phyloP scores from a whole-genome alignment of 192 early-diverging fungal genomes.

The Coemansia sp. region DNA sequence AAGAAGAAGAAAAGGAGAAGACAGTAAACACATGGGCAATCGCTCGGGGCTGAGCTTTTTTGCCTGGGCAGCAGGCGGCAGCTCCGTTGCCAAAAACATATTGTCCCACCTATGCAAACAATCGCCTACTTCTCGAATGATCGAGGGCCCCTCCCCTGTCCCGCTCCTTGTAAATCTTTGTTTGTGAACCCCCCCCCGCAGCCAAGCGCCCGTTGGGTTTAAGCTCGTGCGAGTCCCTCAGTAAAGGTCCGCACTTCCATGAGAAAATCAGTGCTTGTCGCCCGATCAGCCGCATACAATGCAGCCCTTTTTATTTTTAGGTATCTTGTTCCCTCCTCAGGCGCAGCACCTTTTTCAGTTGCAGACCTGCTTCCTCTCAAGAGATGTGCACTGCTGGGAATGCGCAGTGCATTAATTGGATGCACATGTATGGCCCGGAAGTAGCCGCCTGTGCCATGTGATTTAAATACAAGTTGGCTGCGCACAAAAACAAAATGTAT shows the following conservation, averaged over 20 bases:
- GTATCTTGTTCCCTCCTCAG: not conserved
- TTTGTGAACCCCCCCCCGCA: not conserved
- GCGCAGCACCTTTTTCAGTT: not conserved
- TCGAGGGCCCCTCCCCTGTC: not conserved
- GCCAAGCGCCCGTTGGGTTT: not conserved
- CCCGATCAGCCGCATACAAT: slow-evolving; percentile 6
- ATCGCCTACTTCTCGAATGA: not conserved
- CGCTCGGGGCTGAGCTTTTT: not conserved
- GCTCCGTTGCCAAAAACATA: not conserved
- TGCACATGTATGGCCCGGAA: not conserved
- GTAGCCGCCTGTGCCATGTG: not conserved
- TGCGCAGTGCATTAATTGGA: not conserved
- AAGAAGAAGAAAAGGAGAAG: not conserved
- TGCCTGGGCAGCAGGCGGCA: not conserved
- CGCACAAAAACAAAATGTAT: not conserved
- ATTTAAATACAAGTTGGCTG: not conserved
- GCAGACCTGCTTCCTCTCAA: not conserved
- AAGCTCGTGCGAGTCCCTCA: not conserved
- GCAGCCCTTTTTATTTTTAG: not conserved
- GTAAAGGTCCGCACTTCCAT: not conserved
- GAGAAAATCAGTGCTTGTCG: not conserved
- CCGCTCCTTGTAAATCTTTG: slow-evolving; percentile 3
- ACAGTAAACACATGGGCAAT: not conserved
- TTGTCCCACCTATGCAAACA: not conserved
- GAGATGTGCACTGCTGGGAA: not conserved